Base-by-base conservation (phyloP, 1,139 yeast species). In the Yamadazyma aaseri region DNA sequence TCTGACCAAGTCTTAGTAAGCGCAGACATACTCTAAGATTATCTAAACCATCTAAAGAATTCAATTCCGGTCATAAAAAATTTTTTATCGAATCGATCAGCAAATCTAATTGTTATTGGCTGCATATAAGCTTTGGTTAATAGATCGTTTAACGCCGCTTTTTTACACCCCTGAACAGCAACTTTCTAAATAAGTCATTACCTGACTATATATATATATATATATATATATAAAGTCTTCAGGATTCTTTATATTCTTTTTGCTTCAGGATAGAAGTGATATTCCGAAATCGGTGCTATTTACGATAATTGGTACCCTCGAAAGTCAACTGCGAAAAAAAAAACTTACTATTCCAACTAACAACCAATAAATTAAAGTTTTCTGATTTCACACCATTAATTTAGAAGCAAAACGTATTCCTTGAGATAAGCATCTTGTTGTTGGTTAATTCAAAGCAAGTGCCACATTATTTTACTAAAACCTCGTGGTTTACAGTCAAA, bases 41-140 rank as follows among this genome's bases (percentile, higher is more conserved):
- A 35, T 35, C 39, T 35, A 26, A 26, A 35, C 29, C 29, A 35
- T 35, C 39, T n/a, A n/a, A n/a, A n/a, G n/a, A 31, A n/a, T 10
- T 10, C 16, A 25, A 8, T 8, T 23, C 26, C 29, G 29, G 20
- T 16, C 16, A 17, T 12, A 16, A 17, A 21, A 29, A 29, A 15
- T 6, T 30, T 39, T 37, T 42, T 41, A 43, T 43, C 47, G 42
- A 36, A 41, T 39, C 47, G 33, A 43, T 41, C 45, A 29, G 31
- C 33, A 16, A 14, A 3, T 15, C 17, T 7, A 15, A 14, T 18
- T 21, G 12, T 24, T n/a, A 34, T 34, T 34, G 37, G 37, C 32
- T 28, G 29, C 12, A 23, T 10, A 18, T 21, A 17, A 25, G 2
- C 8, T 14, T 13, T 16, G 3, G 6, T 15, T n/a, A 11, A 23